Base-by-base conservation (phyloP, 768 basidiomycete species). In the Pleurotus pulmonarius region DNA sequence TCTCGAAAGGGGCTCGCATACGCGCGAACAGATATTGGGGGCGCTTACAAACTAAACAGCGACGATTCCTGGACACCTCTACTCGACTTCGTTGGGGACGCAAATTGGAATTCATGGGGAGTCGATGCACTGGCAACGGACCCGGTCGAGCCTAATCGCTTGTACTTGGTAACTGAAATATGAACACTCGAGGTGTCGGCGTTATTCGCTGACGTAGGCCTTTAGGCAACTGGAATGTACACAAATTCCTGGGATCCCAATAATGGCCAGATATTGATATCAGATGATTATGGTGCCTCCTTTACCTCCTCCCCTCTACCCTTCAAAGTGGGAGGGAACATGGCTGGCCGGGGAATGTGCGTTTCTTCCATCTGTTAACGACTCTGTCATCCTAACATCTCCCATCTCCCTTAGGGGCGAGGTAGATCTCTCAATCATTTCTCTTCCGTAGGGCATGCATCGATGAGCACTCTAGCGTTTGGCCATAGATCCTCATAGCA, bases 321-420 rank as follows among this genome's bases (percentile, higher is more conserved):
- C 0, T 86, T 87, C 76, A 87, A 87, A 60, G 78, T 85, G 37
- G 83, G 85, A 26, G 83, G 83, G 5, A 85, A 86, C 64, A 84
- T 84, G 83, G 83, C 83, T 37, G 84, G 83, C 45, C 81, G 85
- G 64, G 86, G 83, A 63, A 79, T 85, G 78, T 77, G 59, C 68
- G 69, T n/a, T 56, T 9, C 22, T 38, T 41, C 43, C n/a, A 29
- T 22, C 34, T 34, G 55, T 26, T 46, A 64, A 51, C 8, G 6
- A n/a, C n/a, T n/a, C n/a, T n/a, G n/a, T n/a, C n/a, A n/a, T n/a
- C n/a, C n/a, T n/a, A n/a, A n/a, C n/a, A n/a, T n/a, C n/a, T n/a
- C n/a, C n/a, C n/a, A n/a, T n/a, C n/a, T n/a, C n/a, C n/a, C n/a
- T n/a, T n/a, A n/a, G 75, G 75, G 79, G 82, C 63, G 81, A 82